Percentiles rank a stretch among this genome's conserved stretches.
phyloP scores from a whole-genome alignment of 306 rosid genomes.

The Cucurbita pepo region DNA sequence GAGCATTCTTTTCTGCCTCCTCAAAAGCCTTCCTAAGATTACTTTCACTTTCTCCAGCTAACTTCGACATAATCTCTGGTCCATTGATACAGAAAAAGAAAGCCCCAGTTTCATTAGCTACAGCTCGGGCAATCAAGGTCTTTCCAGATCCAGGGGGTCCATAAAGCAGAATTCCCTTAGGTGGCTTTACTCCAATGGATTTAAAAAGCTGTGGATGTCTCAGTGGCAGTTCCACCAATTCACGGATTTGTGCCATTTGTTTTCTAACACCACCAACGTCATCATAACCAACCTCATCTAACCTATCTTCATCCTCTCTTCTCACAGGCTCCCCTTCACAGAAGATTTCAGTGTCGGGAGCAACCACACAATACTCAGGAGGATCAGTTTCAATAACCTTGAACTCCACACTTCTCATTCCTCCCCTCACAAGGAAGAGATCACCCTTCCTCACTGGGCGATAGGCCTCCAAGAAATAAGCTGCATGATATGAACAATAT shows the following conservation, averaged over 20 bases:
- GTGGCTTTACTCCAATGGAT: constrained; percentile 62
- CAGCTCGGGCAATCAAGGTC: constrained; percentile 49
- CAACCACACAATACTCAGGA: constrained; percentile 47
- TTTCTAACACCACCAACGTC: constrained; percentile 62
- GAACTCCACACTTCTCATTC: constrained; percentile 61
- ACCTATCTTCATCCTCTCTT: constrained; percentile 52
- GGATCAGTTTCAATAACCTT: constrained; percentile 61
- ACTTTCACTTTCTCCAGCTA: constrained; percentile 64
- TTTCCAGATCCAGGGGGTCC: constrained; percentile 64
- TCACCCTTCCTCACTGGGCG: constrained; percentile 61
- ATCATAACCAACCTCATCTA: constrained; percentile 54
- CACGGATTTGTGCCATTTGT: constrained; percentile 65
- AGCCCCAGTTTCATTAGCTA: constrained; percentile 59
- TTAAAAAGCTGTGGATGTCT: constrained; percentile 58
- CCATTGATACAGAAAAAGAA: constrained; percentile 53
- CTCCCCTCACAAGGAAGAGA: constrained; percentile 51
- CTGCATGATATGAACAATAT: constrained; percentile 15
- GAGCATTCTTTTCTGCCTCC: constrained; percentile 61
- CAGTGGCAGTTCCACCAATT: constrained; percentile 49
- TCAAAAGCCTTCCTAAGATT: constrained; percentile 56
- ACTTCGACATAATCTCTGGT: constrained; percentile 56
- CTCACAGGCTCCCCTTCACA: constrained; percentile 48
- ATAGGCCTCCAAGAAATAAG: constrained; percentile 55
- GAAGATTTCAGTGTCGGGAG: constrained; percentile 52
- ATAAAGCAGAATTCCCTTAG: constrained; percentile 51